Evolutionary conservation across 768 basidiomycete species (phyloP).

Genomic region (Termitomyces sp.): DNA sequence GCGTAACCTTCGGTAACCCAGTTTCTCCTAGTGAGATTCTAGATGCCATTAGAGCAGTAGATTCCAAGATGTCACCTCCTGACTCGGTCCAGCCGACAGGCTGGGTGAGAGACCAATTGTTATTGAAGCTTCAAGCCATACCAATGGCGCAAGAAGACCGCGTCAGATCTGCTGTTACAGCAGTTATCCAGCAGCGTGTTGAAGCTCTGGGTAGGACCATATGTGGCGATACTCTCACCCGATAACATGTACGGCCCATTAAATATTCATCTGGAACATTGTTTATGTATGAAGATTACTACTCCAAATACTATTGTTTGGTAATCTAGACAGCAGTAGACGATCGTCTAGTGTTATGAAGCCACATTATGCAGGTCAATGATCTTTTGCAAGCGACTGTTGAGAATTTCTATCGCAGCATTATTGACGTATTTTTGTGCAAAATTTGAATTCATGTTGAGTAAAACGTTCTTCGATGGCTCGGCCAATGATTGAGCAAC

Average conservation of each 20-base stretch:
- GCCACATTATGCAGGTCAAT: slow-evolving; percentile 13
- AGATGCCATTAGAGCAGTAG: slow-evolving; percentile 10
- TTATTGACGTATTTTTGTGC: neutral
- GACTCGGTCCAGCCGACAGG: slow-evolving; percentile 13
- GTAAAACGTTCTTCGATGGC: slow-evolving; percentile 7
- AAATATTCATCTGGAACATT: no score
- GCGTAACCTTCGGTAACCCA: slow-evolving; percentile 78
- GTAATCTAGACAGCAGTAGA: neutral
- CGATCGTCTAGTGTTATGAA: neutral
- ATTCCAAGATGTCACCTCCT: neutral
- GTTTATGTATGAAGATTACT: no score
- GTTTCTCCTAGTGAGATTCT: slow-evolving; percentile 39
- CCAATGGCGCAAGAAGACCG: slow-evolving; percentile 18
- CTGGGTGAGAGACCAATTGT: slow-evolving; percentile 17
- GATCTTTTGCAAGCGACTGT: slow-evolving; percentile 12
- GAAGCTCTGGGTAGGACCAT: slow-evolving; percentile 47
- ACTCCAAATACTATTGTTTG: no score
- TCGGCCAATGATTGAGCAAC: slow-evolving; percentile 9
- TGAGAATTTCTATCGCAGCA: slow-evolving; percentile 7
- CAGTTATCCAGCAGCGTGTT: slow-evolving; percentile 45
- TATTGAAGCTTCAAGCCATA: neutral
- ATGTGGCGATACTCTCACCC: slow-evolving; percentile 31
- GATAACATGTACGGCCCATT: no score
- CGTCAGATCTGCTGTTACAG: slow-evolving; percentile 50
- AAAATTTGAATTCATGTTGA: neutral